Evolutionary conservation across 352 stramenopile species (phyloP).

Genomic region (Globisporangium spiculum): DNA sequence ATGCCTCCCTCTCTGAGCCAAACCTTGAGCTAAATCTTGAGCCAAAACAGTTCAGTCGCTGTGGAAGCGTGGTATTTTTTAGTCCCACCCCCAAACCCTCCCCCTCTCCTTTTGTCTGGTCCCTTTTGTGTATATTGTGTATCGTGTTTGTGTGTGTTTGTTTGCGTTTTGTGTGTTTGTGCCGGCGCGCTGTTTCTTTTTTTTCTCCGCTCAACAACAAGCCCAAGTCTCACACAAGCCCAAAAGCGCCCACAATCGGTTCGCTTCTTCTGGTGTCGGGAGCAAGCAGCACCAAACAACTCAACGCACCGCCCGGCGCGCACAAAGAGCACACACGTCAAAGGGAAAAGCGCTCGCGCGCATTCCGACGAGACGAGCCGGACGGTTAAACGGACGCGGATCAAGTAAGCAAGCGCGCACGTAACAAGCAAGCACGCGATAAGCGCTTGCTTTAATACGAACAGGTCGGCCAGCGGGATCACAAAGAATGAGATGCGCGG

Average conservation of each 20-base stretch:
- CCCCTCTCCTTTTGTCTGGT: conserved; percentile 3
- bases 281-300: conserved; percentile 2
- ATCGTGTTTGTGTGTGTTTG: background rate
- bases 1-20: too few species aligned
- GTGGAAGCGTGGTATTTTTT: background rate
- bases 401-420: background rate
- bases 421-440: background rate
- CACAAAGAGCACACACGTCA: background rate
- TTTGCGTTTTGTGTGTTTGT: conserved; percentile 3
- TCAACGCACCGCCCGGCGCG: background rate
- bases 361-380: conserved; percentile 14
- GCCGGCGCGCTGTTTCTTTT: conserved; percentile 6
- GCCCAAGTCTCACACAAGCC: background rate
- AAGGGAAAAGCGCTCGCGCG: background rate
- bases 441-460: background rate
- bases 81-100: background rate
- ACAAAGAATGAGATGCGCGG: conserved; percentile 16
- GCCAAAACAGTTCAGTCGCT: too few species aligned
- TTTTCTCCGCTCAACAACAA: background rate
- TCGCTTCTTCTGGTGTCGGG: background rate
- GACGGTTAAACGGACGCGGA: conserved; percentile 1
- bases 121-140: background rate
- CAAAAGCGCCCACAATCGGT: background rate
- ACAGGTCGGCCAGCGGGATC: conserved; percentile 1
- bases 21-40: too few species aligned